Evolutionary conservation across 176 grass and related monocot species (phyloP).

Genomic region (sorghum (Sorghum bicolor)): Sorghum_bicolor_NCBIv3 NC_012876.2:5819001-5819500

Average conservation of each 20-base stretch:
- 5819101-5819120: not conserved
- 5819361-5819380: not conserved
- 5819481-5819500: not conserved
- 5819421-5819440: constrained; percentile 39
- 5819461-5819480: not conserved
- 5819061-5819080: not conserved
- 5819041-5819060: not conserved
- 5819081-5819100: not conserved
- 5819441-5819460: constrained; percentile 12
- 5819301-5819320: not conserved
- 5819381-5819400: not conserved
- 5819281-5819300: constrained; percentile 55
- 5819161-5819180: constrained; percentile 89
- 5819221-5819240: constrained; percentile 81
- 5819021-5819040: constrained; percentile 6
- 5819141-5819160: constrained; percentile 78
- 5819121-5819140: not conserved
- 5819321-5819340: constrained; percentile 22
- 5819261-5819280: constrained; percentile 83
- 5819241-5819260: constrained; percentile 87
- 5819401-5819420: not conserved
- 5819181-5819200: constrained; percentile 99
- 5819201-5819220: constrained; percentile 81
- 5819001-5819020: not conserved
- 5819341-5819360: not conserved